These are phyloP conservation scores for Gloeostereum incarnatum DNA, from an alignment of 768 basidiomycete genomes.

Conservation along the genomic window DNA sequence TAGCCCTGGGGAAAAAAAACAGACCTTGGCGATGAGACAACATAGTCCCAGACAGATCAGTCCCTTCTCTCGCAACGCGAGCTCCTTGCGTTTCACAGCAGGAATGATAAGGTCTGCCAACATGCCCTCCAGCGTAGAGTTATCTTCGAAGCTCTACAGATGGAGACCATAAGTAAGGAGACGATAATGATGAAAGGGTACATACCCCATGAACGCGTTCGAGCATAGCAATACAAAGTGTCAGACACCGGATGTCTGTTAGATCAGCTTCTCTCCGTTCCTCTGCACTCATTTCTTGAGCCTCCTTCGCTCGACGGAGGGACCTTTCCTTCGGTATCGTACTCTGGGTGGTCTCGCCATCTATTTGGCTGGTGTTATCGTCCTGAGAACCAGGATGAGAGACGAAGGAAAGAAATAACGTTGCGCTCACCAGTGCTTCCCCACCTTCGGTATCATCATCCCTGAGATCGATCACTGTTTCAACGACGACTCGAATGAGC, in stretches of 20 bases:
- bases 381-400: no score
- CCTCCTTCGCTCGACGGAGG: slow-evolving; percentile 30
- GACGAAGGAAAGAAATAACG: neutral
- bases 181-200: slow-evolving; percentile 13
- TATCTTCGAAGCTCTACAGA: slow-evolving; percentile 64
- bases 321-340: slow-evolving; percentile 19
- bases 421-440: slow-evolving; percentile 17
- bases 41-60: slow-evolving; percentile 75
- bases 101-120: slow-evolving; percentile 85
- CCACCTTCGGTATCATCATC: slow-evolving; percentile 30
- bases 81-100: slow-evolving; percentile 81
- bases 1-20: slow-evolving; percentile 4
- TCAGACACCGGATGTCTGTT: slow-evolving; percentile 74
- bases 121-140: slow-evolving; percentile 74
- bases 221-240: slow-evolving; percentile 78
- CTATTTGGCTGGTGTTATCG: no score
- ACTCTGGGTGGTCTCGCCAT: slow-evolving; percentile 16
- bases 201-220: slow-evolving; percentile 86
- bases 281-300: slow-evolving; percentile 52
- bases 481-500: slow-evolving; percentile 81
- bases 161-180: slow-evolving; percentile 15
- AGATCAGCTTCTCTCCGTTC: slow-evolving; percentile 58
- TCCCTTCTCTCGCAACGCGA: slow-evolving; percentile 72
- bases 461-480: slow-evolving; percentile 73
- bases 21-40: slow-evolving; percentile 73